Evolutionary conservation across 352 stramenopile species (phyloP).

Genomic region (Globisporangium takayamanum): DNA sequence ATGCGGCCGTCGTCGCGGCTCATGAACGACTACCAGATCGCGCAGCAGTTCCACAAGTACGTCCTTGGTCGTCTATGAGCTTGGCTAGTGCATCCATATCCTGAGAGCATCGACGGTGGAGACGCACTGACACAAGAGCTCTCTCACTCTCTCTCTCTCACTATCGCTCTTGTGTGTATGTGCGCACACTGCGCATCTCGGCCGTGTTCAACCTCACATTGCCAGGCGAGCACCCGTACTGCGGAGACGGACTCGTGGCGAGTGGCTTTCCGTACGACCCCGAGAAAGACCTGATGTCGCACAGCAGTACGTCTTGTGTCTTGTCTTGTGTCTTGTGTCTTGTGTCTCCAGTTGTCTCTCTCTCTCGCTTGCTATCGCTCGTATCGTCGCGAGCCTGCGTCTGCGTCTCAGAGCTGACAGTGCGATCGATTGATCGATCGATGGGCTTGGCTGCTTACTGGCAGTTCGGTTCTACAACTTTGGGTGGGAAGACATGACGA

Average conservation of each 20-base stretch:
- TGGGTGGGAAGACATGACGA: conserved; percentile 91
- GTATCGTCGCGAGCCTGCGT: too few relatives aligned
- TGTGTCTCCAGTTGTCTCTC: not conserved
- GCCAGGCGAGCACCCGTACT: conserved; percentile 88
- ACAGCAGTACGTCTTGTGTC: conserved; percentile 52
- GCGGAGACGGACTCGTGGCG: conserved; percentile 65
- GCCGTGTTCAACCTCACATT: conserved; percentile 90
- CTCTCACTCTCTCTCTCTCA: too few relatives aligned
- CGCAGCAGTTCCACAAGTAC: conserved; percentile 74
- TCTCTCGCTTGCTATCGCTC: not conserved
- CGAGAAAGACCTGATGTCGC: conserved; percentile 79
- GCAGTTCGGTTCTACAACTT: conserved; percentile 90
- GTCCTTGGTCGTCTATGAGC: not conserved
- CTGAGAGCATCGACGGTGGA: too few relatives aligned
- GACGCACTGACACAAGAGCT: too few relatives aligned
- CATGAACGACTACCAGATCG: conserved; percentile 78
- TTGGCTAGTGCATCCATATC: too few relatives aligned
- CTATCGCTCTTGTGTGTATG: not conserved
- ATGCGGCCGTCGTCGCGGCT: conserved; percentile 82
- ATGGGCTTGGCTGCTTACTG: not conserved
- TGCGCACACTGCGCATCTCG: conserved; percentile 58
- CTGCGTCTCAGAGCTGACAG: not conserved
- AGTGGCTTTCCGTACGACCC: conserved; percentile 88
- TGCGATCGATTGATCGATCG: not conserved
- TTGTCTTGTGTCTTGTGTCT: not conserved